These are phyloP conservation scores for Immersiella caudata DNA, from an alignment of 495 filamentous ascomycete genomes.

Conservation along the genomic window DNA sequence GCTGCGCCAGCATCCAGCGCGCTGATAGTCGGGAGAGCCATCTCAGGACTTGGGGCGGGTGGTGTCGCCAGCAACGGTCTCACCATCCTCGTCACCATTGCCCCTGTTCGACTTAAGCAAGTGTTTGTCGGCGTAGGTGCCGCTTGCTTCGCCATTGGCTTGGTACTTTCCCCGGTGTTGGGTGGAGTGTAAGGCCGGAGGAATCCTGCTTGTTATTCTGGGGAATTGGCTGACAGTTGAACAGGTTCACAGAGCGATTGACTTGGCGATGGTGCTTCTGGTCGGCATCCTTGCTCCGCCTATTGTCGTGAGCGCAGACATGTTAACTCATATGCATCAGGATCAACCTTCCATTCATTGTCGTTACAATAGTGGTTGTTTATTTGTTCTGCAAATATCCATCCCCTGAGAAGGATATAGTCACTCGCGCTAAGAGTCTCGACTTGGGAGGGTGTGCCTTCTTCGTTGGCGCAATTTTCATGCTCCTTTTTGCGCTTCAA, in stretches of 20 bases:
- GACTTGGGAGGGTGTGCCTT: conserved; percentile 65
- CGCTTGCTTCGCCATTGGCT: conserved; percentile 68
- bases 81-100: conserved; percentile 30
- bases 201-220: not conserved
- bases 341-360: conserved; percentile 22
- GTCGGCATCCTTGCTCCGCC: not conserved
- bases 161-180: conserved; percentile 49
- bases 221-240: not conserved
- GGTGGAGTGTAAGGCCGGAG: not conserved
- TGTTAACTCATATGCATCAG: not conserved
- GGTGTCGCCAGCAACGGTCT: conserved; percentile 36
- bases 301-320: not conserved
- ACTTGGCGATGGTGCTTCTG: conserved; percentile 5
- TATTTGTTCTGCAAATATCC: conserved; percentile 13
- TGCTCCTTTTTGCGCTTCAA: conserved; percentile 72
- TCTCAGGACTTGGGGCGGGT: conserved; percentile 50
- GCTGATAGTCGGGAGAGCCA: conserved; percentile 55
- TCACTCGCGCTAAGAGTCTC: conserved; percentile 54
- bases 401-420: conserved; percentile 34
- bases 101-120: conserved; percentile 41
- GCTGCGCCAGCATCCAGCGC: conserved; percentile 48
- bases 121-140: conserved; percentile 41
- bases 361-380: conserved; percentile 14
- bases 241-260: not conserved
- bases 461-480: conserved; percentile 68